phyloP scores from a whole-genome alignment of 2,329 filamentous ascomycete species.

The Botrytis medusae region DNA sequence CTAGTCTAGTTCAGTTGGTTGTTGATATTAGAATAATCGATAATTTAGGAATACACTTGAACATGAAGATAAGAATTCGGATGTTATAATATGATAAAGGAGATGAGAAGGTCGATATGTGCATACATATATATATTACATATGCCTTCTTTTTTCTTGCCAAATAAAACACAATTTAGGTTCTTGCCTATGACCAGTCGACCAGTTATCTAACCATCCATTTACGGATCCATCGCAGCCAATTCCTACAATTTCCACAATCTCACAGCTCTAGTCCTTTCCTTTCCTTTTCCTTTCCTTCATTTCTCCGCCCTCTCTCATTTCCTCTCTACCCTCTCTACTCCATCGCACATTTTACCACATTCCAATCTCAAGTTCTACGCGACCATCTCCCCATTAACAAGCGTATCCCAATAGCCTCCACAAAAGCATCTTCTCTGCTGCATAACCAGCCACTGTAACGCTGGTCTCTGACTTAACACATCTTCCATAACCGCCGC shows the following conservation, averaged over 20 bases:
- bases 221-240: background rate
- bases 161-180: background rate
- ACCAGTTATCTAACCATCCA: too few species aligned
- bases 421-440: slow-evolving; percentile 40
- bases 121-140: background rate
- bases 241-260: background rate
- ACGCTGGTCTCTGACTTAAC: slow-evolving; percentile 33
- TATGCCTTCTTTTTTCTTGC: background rate
- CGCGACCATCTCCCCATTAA: slow-evolving; percentile 33
- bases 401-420: slow-evolving; percentile 39
- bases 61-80: background rate
- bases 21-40: background rate
- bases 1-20: background rate
- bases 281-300: background rate
- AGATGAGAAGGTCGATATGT: background rate
- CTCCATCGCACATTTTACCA: background rate
- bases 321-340: background rate
- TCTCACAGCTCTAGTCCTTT: background rate
- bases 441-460: slow-evolving; percentile 41
- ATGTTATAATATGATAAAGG: background rate
- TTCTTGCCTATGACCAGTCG: background rate
- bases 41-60: background rate
- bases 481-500: slow-evolving; percentile 41
- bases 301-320: too few species aligned
- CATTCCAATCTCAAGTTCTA: slow-evolving; percentile 14